Base-by-base conservation (phyloP, 192 early-diverging fungal genomes). In the Coemansia sp. region DNA sequence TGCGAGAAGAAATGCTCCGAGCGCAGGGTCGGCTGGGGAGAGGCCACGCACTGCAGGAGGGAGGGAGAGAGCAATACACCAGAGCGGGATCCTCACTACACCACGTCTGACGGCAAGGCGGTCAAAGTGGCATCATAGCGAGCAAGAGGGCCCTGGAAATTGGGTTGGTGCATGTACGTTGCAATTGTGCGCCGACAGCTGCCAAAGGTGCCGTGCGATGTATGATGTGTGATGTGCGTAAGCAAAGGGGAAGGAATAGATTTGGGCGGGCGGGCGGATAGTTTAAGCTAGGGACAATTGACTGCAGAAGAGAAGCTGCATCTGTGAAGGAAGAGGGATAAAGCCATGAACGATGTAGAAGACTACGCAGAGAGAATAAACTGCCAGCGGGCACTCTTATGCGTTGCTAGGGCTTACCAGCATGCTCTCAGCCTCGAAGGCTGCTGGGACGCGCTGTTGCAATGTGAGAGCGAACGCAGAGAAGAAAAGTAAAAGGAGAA, bases 21-120 rank as follows among this genome's bases (percentile, higher is more conserved):
- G 37, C 37, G 17, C 57, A 59, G 57, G 15, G 51, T 55, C 51
- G 51, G 51, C 29, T 31, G 55, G 55, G 29, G 55, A 58, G 55
- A 58, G 14, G 55, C 14, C 55, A 1, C 27, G 9, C 21, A 61
- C 17, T 9, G 34, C n/a, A 15, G 27, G 31, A 34, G 5, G 3
- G 15, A 36, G 31, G 27, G 31, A 34, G 5, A 10, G 15, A 36
- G 59, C 59, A 61, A 38, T 4, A 19, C n/a, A 11, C 36, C 32
- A 32, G 29, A 23, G 59, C 9, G 23, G 25, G 66, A 60, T 68
- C 34, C 39, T 12, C 31, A 69, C 67, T 69, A 69, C 60, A 69
- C 67, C 67, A 34, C 27, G 23, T 17, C 31, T 45, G 61, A 45
- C 42, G 60, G 67, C 59, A 68, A 46, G 29, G 42, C 39, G 15